Evolutionary conservation across 495 filamentous ascomycete species (phyloP).

Genomic region (Aspergillus ostianus): DNA sequence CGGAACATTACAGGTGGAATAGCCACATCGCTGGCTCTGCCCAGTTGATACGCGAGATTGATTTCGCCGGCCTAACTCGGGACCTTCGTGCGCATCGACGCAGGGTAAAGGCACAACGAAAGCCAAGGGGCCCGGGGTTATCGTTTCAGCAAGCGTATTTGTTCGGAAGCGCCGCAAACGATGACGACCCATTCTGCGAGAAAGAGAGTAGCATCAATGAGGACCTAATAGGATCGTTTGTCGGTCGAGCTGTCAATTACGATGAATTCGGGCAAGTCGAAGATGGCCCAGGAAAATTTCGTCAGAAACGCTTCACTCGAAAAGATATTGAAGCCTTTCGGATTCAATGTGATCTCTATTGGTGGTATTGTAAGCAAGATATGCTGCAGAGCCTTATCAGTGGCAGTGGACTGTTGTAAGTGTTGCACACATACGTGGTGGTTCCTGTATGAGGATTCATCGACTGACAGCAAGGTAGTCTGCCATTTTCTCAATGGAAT

Average conservation of each 20-base stretch:
- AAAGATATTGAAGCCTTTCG: constrained; percentile 78
- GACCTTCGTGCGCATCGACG: constrained; percentile 59
- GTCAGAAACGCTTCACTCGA: constrained; percentile 50
- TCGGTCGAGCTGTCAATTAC: constrained; percentile 45
- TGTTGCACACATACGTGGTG: constrained; percentile 11
- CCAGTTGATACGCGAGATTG: constrained; percentile 78
- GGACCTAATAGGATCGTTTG: constrained; percentile 39
- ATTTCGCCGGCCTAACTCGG: constrained; percentile 69
- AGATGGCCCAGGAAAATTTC: constrained; percentile 14
- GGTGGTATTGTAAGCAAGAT: constrained; percentile 97
- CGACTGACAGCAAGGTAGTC: constrained; percentile 46
- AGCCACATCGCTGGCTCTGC: constrained; percentile 84
- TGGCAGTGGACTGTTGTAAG: constrained; percentile 81
- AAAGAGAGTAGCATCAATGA: constrained; percentile 43
- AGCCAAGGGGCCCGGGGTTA: constrained; percentile 15
- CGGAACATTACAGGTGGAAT: constrained; percentile 94
- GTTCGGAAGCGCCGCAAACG: constrained; percentile 21
- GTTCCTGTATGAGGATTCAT: background rate
- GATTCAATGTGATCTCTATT: constrained; percentile 83
- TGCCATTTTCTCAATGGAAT: constrained; percentile 75
- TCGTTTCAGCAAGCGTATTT: constrained; percentile 16
- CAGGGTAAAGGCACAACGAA: constrained; percentile 25
- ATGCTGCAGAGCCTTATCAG: constrained; percentile 87
- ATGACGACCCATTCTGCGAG: constrained; percentile 45
- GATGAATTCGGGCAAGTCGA: constrained; percentile 47